phyloP scores from a whole-genome alignment of 495 filamentous ascomycete genomes.

The Penicillium lagena region DNA sequence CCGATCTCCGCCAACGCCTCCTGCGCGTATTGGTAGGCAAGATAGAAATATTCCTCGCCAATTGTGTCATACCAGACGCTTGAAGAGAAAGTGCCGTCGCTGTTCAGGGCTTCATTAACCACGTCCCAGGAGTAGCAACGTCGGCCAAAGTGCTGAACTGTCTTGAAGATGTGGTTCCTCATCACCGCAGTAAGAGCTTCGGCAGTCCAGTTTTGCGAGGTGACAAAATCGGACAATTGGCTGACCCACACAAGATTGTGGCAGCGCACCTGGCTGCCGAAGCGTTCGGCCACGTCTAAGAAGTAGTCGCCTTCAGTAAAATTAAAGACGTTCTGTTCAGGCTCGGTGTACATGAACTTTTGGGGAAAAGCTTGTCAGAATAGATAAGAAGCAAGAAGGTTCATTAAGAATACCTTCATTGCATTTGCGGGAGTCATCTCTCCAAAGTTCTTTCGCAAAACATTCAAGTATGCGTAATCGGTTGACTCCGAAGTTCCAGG shows the following conservation, averaged over 20 bases:
- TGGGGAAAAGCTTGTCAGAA: neutral
- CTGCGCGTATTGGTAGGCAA: conserved; percentile 42
- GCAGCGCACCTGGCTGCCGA: conserved; percentile 44
- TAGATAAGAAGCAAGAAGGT: neutral
- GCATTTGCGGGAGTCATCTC: conserved; percentile 48
- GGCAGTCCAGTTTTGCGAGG: conserved; percentile 38
- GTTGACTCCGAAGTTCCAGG: conserved; percentile 11
- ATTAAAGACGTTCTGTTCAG: conserved; percentile 36
- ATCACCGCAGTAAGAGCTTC: conserved; percentile 36
- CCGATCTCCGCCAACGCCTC: conserved; percentile 13
- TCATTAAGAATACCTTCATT: conserved; percentile 28
- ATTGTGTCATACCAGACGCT: conserved; percentile 19
- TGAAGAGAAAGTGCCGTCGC: conserved; percentile 30
- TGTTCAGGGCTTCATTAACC: conserved; percentile 46
- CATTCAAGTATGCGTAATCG: conserved; percentile 10
- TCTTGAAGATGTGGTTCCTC: conserved; percentile 36
- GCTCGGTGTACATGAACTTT: conserved; percentile 37
- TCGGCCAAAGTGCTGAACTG: conserved; percentile 39
- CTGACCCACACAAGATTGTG: conserved; percentile 54
- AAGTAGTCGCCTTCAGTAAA: conserved; percentile 42
- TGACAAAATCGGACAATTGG: conserved; percentile 46
- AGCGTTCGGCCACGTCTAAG: conserved; percentile 33
- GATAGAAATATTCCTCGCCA: conserved; percentile 18
- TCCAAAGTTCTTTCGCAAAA: conserved; percentile 40
- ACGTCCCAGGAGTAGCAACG: conserved; percentile 45